Conservation (phyloP, 78 protist species). For the Pigoraptor vietnamica region DNA sequence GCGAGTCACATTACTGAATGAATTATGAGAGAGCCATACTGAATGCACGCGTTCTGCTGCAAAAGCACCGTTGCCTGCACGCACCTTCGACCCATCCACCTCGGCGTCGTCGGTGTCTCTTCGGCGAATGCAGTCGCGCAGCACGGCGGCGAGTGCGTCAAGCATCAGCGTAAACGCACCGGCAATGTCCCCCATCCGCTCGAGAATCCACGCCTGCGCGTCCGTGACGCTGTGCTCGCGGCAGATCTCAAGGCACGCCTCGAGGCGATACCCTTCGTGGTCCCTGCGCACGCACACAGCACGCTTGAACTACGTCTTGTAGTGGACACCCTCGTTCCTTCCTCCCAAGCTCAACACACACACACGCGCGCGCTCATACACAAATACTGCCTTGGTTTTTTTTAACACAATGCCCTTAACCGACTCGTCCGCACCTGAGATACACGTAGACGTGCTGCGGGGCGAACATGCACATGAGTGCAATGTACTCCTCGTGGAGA, state of each 20-base stretch:
- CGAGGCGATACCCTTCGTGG: background rate
- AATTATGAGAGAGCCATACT: too few species aligned
- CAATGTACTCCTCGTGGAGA: background rate
- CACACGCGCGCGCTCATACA: background rate
- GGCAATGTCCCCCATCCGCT: constrained; percentile 2
- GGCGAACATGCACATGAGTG: background rate
- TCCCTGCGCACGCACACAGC: background rate
- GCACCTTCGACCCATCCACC: too few species aligned
- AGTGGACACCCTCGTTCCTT: too few species aligned
- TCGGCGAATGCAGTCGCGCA: background rate
- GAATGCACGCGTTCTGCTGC: too few species aligned
- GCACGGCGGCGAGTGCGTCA: background rate
- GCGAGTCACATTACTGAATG: too few species aligned
- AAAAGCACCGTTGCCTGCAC: too few species aligned
- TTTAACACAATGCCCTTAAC: background rate
- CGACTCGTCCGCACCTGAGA: background rate
- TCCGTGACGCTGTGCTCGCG: background rate
- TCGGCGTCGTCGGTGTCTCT: background rate
- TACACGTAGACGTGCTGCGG: background rate
- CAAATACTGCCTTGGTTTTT: background rate
- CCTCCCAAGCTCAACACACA: too few species aligned
- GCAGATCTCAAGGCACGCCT: background rate
- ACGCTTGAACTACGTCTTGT: too few species aligned
- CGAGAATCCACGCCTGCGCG: constrained; percentile 13
- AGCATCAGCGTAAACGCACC: background rate